A percentile compares a stretch with the other conserved stretches of the same genome.
These are phyloP conservation scores for Mortierella sp. DNA, from an alignment of 371 early-diverging fungal genomes.

Conservation along the genomic window DNA sequence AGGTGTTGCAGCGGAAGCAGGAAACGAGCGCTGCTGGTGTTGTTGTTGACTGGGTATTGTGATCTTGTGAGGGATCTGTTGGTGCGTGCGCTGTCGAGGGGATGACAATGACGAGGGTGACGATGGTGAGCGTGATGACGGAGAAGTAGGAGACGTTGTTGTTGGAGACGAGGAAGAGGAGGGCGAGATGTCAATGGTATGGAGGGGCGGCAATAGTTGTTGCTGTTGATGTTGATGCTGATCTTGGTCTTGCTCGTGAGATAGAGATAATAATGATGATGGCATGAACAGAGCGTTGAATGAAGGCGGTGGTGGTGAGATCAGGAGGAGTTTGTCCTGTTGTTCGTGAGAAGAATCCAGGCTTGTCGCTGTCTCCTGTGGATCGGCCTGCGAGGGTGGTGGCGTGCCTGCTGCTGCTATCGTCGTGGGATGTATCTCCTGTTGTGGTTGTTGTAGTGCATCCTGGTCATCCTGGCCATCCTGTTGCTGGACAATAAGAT, in stretches of 20 bases:
- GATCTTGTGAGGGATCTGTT: slow-evolving; percentile 7
- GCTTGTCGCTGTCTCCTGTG: neutral
- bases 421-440: neutral
- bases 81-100: neutral
- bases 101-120: neutral
- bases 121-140: neutral
- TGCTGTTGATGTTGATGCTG: neutral
- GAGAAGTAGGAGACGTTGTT: neutral
- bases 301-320: too few relatives aligned
- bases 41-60: slow-evolving; percentile 4
- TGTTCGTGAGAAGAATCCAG: neutral
- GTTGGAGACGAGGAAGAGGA: neutral
- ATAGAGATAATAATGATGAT: neutral
- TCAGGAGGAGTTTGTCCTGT: neutral
- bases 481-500: neutral
- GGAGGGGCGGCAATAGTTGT: neutral
- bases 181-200: neutral
- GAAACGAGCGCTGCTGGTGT: neutral
- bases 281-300: too few relatives aligned
- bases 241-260: neutral
- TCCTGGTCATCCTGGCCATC: neutral
- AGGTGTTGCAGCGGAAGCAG: slow-evolving; percentile 3
- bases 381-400: neutral
- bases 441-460: neutral
- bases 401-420: neutral